A percentile compares a stretch with the other conserved stretches of the same genome.
Evolutionary conservation across 73 alveolate species (phyloP).

Genomic region (Symbiodinium natans): DNA sequence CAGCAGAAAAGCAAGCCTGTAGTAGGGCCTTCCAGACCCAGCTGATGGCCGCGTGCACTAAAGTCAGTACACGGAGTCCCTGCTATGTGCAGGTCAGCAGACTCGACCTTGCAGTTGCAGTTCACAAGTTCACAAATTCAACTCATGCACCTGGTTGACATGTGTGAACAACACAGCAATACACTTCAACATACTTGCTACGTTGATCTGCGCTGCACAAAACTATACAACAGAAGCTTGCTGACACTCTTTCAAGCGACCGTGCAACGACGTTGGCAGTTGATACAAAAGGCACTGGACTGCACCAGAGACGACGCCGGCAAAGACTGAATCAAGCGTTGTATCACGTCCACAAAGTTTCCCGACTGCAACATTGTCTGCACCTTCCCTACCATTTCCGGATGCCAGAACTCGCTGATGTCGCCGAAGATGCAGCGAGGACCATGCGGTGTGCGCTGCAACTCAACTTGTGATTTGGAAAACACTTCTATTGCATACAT

Average conservation of each 20-base stretch:
- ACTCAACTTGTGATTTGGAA: background rate
- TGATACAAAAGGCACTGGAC: background rate
- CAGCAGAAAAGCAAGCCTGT: background rate
- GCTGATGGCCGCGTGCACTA: background rate
- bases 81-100: background rate
- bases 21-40: background rate
- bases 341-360: background rate
- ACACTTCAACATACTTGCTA: no score
- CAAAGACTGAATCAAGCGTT: background rate
- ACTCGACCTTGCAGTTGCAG: background rate
- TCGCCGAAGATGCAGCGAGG: background rate
- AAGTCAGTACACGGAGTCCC: background rate
- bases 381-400: background rate
- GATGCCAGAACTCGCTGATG: background rate
- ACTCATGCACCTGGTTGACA: no score
- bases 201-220: no score
- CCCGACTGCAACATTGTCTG: background rate
- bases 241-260: no score
- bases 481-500: background rate
- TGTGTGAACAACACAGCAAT: no score
- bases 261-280: background rate
- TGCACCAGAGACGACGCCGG: background rate
- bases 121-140: no score
- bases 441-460: background rate
- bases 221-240: no score